Evolutionary conservation across 306 rosid genomes (phyloP).

Genomic region (Casuarina equisetifolia): DNA sequence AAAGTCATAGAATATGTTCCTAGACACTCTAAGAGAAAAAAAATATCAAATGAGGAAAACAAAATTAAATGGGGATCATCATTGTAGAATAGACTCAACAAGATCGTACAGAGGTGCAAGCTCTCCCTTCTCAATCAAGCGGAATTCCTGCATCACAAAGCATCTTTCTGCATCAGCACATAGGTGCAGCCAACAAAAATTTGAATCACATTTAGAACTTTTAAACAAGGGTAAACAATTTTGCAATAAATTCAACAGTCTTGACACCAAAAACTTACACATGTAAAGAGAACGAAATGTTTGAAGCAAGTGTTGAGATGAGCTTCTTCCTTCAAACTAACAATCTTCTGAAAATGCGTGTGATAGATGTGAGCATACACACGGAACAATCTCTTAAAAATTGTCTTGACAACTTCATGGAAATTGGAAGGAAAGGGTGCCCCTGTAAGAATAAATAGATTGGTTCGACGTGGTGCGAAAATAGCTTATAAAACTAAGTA

Average conservation of each 20-base stretch:
- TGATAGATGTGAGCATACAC: slow-evolving; percentile 89
- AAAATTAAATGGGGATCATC: no score
- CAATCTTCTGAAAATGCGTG: slow-evolving; percentile 79
- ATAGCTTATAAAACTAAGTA: not conserved
- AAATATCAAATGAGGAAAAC: not conserved
- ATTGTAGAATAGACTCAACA: slow-evolving; percentile 68
- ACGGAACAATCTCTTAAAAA: slow-evolving; percentile 80
- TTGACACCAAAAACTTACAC: slow-evolving; percentile 48
- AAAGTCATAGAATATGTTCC: slow-evolving; percentile 33
- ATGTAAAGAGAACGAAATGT: slow-evolving; percentile 84
- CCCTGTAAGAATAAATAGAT: slow-evolving; percentile 40
- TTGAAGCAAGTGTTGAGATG: slow-evolving; percentile 93
- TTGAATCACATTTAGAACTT: no score
- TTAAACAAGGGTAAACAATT: not conserved
- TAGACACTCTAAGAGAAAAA: slow-evolving; percentile 16
- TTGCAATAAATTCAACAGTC: not conserved
- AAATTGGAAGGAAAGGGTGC: slow-evolving; percentile 76
- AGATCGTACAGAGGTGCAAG: slow-evolving; percentile 79
- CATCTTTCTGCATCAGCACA: slow-evolving; percentile 4
- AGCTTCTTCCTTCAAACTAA: slow-evolving; percentile 90
- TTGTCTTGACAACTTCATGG: slow-evolving; percentile 76
- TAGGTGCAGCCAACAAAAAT: not conserved
- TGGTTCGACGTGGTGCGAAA: not conserved
- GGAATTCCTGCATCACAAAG: slow-evolving; percentile 64
- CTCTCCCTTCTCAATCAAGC: slow-evolving; percentile 71